Conservation (phyloP, 75 land plant species). For the Sequoiadendron giganteum region DNA sequence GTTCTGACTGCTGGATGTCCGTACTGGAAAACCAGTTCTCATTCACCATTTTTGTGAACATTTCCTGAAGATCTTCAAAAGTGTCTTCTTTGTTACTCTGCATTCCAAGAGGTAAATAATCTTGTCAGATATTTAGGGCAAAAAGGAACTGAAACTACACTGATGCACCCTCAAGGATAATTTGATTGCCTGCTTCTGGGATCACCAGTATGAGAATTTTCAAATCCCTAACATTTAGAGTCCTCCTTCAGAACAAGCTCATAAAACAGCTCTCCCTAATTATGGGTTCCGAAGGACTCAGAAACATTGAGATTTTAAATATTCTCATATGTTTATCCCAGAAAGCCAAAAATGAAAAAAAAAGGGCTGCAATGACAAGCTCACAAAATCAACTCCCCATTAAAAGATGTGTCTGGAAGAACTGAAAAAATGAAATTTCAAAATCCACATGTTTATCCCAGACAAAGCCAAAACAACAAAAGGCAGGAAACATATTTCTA, state of each 20-base stretch:
- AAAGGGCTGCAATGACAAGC: neutral
- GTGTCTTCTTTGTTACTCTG: conserved; percentile 30
- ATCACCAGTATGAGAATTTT: too few species aligned
- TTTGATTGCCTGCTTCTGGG: neutral
- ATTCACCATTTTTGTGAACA: conserved; percentile 33
- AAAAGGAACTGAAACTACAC: neutral
- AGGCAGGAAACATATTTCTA: neutral
- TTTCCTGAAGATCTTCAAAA: conserved; percentile 41
- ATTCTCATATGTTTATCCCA: too few species aligned
- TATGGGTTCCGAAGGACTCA: neutral
- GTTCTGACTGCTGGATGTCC: neutral
- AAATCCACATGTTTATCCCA: neutral
- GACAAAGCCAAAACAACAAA: neutral
- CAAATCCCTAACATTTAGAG: neutral
- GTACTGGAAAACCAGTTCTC: neutral
- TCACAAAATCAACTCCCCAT: too few species aligned
- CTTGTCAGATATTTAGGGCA: neutral
- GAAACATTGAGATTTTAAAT: too few species aligned
- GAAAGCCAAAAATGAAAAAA: neutral
- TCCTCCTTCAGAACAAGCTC: neutral
- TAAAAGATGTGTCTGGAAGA: neutral
- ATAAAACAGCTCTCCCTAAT: neutral
- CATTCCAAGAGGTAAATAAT: neutral
- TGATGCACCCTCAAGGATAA: neutral
- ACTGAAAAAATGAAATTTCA: neutral